A percentile compares a stretch with the other conserved stretches of the same genome.
Conservation (phyloP, 768 basidiomycete genomes). For the Pulveroboletus sp. region DNA sequence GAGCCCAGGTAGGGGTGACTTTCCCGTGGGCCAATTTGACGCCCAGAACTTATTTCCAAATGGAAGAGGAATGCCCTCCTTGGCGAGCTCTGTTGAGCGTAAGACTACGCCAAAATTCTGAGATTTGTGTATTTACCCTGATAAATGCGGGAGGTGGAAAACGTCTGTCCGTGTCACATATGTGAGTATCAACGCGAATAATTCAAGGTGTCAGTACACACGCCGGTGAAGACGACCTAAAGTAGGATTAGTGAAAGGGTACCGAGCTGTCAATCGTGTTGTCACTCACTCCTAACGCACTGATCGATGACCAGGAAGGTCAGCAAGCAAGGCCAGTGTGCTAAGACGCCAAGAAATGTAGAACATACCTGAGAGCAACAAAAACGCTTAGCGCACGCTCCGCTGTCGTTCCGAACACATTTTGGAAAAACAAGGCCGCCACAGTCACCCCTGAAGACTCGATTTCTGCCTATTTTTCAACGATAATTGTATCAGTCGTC, state of each 20-base stretch:
- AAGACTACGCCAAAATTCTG: too few species aligned
- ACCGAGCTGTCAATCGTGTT: not conserved
- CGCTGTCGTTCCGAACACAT: conserved; percentile 54
- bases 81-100: conserved; percentile 46
- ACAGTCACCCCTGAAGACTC: conserved; percentile 49
- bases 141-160: conserved; percentile 49
- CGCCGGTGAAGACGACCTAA: conserved; percentile 33
- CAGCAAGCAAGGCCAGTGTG: not conserved
- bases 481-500: not conserved
- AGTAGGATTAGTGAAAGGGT: conserved; percentile 1
- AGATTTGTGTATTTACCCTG: conserved; percentile 35
- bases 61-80: conserved; percentile 60
- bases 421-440: conserved; percentile 57
- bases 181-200: not conserved
- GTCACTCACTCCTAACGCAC: conserved; percentile 35
- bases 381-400: conserved; percentile 56
- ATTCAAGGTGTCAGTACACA: conserved; percentile 7
- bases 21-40: conserved; percentile 59
- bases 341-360: not conserved
- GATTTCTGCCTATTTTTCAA: conserved; percentile 39
- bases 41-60: conserved; percentile 61
- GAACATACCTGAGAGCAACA: conserved; percentile 50
- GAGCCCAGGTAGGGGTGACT: conserved; percentile 54
- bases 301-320: conserved; percentile 6
- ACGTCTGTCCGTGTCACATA: conserved; percentile 38